phyloP scores from a whole-genome alignment of 371 early-diverging fungal species.

The Mortierella sp. region DNA sequence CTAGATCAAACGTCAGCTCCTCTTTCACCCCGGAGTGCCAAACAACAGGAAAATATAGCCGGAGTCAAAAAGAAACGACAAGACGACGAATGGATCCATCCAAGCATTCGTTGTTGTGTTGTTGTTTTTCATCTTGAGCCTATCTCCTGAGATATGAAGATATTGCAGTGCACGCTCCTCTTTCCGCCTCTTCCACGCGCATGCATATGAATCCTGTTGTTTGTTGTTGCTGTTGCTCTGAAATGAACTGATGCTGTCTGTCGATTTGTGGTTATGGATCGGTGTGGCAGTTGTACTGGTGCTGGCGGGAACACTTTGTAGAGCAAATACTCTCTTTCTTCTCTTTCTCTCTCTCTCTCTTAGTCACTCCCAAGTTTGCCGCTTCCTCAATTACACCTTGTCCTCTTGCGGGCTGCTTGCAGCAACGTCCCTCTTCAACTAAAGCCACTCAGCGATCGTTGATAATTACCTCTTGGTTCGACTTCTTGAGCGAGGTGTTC shows the following conservation, averaged over 20 bases:
- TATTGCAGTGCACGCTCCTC: conserved; percentile 1
- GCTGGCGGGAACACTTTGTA: too few relatives aligned
- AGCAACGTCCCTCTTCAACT: background rate
- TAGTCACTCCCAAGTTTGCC: background rate
- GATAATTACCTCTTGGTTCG: conserved; percentile 26
- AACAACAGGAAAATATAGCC: background rate
- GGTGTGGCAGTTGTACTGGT: too few relatives aligned
- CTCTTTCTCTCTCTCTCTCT: too few relatives aligned
- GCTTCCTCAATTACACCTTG: background rate
- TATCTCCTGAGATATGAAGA: background rate
- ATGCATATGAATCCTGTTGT: background rate
- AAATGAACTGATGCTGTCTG: background rate
- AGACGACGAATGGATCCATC: background rate
- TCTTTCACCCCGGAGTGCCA: background rate
- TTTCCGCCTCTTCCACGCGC: background rate
- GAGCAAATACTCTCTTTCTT: background rate
- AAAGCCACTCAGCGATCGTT: background rate
- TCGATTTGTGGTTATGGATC: too few relatives aligned
- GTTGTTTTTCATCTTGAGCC: background rate
- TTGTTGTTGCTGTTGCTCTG: background rate
- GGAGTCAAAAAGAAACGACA: background rate
- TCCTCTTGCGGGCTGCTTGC: background rate
- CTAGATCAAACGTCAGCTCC: background rate
- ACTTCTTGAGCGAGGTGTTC: conserved; percentile 58
- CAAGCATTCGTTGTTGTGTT: background rate